phyloP scores from a whole-genome alignment of 2,329 filamentous ascomycete genomes.

The Fusarium begoniae region DNA sequence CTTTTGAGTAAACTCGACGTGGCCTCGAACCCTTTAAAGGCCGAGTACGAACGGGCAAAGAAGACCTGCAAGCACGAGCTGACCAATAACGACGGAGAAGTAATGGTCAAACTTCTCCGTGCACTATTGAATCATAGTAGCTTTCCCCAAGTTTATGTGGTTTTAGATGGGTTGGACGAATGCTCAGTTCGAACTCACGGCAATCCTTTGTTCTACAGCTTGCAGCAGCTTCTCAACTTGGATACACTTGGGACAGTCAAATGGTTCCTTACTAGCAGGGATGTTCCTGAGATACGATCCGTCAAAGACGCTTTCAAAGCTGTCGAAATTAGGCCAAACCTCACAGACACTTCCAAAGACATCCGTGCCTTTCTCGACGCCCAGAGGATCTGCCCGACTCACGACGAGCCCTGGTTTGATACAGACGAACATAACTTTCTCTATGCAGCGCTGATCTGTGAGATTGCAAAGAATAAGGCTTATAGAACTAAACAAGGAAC shows the following conservation, averaged over 20 bases:
- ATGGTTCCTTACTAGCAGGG: background rate
- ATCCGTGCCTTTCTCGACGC: background rate
- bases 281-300: background rate
- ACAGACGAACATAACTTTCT: background rate
- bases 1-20: background rate
- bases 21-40: background rate
- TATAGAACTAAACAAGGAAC: background rate
- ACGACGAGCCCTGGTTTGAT: background rate
- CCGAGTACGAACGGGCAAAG: background rate
- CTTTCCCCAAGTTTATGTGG: background rate
- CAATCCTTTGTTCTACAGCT: background rate
- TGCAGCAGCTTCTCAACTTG: background rate
- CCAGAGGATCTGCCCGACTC: background rate
- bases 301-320: background rate
- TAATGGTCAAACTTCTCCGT: background rate
- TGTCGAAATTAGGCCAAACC: background rate
- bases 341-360: background rate
- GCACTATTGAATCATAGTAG: background rate
- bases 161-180: background rate
- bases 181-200: background rate
- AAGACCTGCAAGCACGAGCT: background rate
- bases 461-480: background rate
- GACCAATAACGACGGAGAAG: background rate
- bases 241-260: background rate
- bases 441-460: background rate